Evolutionary conservation across 2,329 filamentous ascomycete genomes (phyloP).

Genomic region (Colletotrichum eleusines): DNA sequence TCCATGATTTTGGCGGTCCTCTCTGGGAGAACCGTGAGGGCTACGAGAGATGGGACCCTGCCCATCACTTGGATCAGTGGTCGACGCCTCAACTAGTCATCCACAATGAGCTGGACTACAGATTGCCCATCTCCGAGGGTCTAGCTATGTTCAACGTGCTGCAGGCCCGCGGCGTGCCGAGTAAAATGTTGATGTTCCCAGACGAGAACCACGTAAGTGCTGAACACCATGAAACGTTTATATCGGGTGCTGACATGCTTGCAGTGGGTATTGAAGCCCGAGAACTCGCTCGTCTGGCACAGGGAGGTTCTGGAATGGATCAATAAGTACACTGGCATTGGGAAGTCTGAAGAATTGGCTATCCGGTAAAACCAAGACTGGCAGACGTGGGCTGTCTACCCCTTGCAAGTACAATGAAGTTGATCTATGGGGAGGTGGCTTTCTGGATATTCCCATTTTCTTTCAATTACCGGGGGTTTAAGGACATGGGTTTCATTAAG

Average conservation of each 20-base stretch:
- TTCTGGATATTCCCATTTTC: neutral
- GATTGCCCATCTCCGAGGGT: constrained; percentile 86
- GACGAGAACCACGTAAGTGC: constrained; percentile 72
- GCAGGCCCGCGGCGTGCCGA: constrained; percentile 80
- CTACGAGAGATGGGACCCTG: constrained; percentile 79
- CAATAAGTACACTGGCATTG: constrained; percentile 69
- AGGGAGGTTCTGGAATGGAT: constrained; percentile 85
- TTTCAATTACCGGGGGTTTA: too few relatives aligned
- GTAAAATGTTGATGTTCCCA: constrained; percentile 83
- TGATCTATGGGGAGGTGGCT: neutral
- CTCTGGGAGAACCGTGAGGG: constrained; percentile 71
- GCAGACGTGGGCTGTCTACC: too few relatives aligned
- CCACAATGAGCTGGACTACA: constrained; percentile 91
- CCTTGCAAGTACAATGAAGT: neutral
- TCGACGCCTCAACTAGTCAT: constrained; percentile 86
- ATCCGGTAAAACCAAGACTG: constrained; percentile 15
- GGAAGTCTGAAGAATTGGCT: constrained; percentile 41
- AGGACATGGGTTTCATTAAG: neutral
- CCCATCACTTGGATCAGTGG: constrained; percentile 76
- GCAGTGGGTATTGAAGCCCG: constrained; percentile 87
- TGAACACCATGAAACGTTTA: neutral
- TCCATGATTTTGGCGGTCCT: constrained; percentile 75
- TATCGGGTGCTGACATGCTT: constrained; percentile 46
- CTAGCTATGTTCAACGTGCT: constrained; percentile 88
- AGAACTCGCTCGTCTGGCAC: constrained; percentile 94